These are phyloP conservation scores for Termitomyces sp. DNA, from an alignment of 768 basidiomycete genomes.

Conservation along the genomic window DNA sequence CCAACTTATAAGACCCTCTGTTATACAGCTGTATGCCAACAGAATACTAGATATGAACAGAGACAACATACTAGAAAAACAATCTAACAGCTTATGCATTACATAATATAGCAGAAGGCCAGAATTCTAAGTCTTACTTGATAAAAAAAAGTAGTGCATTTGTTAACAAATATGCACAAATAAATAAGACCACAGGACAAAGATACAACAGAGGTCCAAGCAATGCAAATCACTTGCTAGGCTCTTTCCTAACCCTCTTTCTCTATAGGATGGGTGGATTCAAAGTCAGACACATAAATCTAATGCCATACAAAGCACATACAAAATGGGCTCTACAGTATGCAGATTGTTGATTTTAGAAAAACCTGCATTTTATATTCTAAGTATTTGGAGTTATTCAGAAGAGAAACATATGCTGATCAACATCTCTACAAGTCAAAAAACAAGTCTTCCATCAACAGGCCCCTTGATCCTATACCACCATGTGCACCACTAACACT, in stretches of 20 bases:
- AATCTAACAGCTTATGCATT: not conserved
- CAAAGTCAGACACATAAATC: not conserved
- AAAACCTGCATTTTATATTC: slow-evolving; percentile 25
- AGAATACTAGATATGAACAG: not conserved
- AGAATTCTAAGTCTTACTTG: not conserved
- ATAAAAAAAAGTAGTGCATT: not conserved
- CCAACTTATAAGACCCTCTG: not conserved
- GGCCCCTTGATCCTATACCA: no score
- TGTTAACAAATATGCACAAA: slow-evolving; percentile 5
- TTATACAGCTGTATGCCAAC: not conserved
- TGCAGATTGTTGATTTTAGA: slow-evolving; percentile 24
- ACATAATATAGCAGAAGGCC: not conserved
- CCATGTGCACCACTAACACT: no score
- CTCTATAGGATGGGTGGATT: slow-evolving; percentile 15
- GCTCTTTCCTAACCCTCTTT: slow-evolving; percentile 7
- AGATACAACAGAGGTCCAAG: not conserved
- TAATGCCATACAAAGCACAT: slow-evolving; percentile 17
- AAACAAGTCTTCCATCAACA: no score
- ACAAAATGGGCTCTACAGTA: slow-evolving; percentile 22
- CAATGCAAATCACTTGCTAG: slow-evolving; percentile 9
- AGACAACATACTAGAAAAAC: not conserved
- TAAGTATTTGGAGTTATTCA: slow-evolving; percentile 24
- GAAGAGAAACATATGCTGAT: slow-evolving; percentile 18
- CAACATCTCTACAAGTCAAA: slow-evolving; percentile 30
- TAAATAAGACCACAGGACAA: not conserved